A percentile compares a stretch with the other conserved stretches of the same genome.
Evolutionary conservation across 1,139 yeast species (phyloP).

Genomic region (Saccharomycopsis crataegensis): DNA sequence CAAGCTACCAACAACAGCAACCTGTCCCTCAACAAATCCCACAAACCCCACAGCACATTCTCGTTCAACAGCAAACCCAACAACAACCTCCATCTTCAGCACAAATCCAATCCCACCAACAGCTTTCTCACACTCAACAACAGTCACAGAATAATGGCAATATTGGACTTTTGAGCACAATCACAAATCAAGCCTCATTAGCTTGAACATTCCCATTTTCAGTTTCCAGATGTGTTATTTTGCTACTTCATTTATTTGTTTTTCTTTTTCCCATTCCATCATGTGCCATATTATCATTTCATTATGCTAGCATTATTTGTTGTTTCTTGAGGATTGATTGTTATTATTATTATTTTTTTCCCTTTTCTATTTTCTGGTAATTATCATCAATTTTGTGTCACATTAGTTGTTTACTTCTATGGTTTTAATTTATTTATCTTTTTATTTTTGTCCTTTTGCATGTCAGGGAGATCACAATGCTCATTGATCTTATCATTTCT

Average conservation of each 20-base stretch:
- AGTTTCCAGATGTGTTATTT: background rate
- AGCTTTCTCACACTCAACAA: background rate
- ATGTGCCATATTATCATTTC: background rate
- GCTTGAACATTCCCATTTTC: background rate
- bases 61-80: background rate
- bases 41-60: background rate
- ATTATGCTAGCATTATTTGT: too few relatives aligned
- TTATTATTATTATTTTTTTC: background rate
- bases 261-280: background rate
- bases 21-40: conserved; percentile 1
- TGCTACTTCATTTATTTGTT: background rate
- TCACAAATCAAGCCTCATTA: conserved; percentile 1
- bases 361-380: background rate
- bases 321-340: background rate
- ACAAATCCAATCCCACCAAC: conserved; percentile 2
- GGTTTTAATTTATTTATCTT: too few relatives aligned
- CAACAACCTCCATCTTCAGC: background rate
- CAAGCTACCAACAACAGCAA: conserved; percentile 8
- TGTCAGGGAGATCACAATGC: too few relatives aligned
- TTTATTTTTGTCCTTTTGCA: too few relatives aligned
- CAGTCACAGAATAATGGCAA: background rate
- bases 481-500: background rate
- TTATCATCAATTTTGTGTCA: background rate
- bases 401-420: background rate
- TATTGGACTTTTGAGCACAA: background rate